phyloP scores from a whole-genome alignment of 495 filamentous ascomycete genomes.

The Penicillium atrosanguineum region DNA sequence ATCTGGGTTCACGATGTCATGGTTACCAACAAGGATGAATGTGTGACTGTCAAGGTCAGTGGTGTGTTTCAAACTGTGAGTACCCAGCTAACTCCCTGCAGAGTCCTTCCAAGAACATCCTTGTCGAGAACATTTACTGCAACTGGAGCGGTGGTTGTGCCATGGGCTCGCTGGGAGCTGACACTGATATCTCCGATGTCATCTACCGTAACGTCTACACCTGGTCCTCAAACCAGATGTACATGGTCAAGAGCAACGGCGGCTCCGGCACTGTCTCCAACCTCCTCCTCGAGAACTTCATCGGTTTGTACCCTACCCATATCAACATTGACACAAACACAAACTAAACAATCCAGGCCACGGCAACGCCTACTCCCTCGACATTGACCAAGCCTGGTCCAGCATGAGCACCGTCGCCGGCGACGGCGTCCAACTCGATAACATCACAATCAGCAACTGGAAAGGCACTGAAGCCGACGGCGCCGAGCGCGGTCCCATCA shows the following conservation, averaged over 20 bases:
- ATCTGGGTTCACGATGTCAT: constrained; percentile 54
- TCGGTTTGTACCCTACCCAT: constrained; percentile 29
- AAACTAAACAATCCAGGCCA: constrained; percentile 29
- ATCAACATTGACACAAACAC: constrained; percentile 15
- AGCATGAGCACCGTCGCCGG: constrained; percentile 33
- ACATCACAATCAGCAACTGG: constrained; percentile 56
- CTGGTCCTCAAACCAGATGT: constrained; percentile 57
- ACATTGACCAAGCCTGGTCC: constrained; percentile 57
- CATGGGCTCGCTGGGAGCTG: constrained; percentile 46
- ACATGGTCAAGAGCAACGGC: constrained; percentile 61
- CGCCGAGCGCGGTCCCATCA: constrained; percentile 47
- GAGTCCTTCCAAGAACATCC: constrained; percentile 47
- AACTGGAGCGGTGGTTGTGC: constrained; percentile 56
- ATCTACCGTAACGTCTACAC: constrained; percentile 53
- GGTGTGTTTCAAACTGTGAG: background rate
- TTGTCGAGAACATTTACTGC: constrained; percentile 57
- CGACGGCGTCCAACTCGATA: constrained; percentile 48
- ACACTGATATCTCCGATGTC: constrained; percentile 43
- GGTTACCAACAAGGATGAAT: constrained; percentile 57
- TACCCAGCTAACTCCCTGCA: constrained; percentile 14
- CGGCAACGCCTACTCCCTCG: constrained; percentile 49
- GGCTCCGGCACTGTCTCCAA: constrained; percentile 56
- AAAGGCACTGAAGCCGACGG: constrained; percentile 54
- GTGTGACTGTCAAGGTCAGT: constrained; percentile 49
- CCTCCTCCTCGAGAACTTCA: constrained; percentile 55